Evolutionary conservation across 148 eudicot genomes (phyloP), one percentile per base, ranked within the genome.

Genomic region (Dianthus caryophyllus): DNA sequence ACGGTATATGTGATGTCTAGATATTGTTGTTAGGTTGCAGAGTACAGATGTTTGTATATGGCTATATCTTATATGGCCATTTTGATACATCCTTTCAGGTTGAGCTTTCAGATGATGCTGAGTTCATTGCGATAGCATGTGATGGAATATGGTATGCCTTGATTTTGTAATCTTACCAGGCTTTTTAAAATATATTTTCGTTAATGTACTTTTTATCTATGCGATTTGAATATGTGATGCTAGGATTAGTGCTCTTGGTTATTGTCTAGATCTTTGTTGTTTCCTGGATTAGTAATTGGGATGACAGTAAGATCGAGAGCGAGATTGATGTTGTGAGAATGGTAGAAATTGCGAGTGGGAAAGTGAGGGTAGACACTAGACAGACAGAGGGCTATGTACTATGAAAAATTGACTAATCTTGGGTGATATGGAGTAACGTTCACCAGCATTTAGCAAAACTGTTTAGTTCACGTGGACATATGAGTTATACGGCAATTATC

Each of bases 131-230:
- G 44, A 64, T 89, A 68, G 96, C 96, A 44, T 89, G 90, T 80
- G 93, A 89, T 82, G 96, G 96, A 21, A 84, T 89, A 30, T 87
- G 96, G 96, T 87, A 74, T 77, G 84, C 57, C 48, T 62, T 38
- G 58, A 31, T 36, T 24, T 5, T 48, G 44, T 33, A 50, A 14
- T 51, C 15, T 59, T n/a, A 33, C 33, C 18, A 29, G 11, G 18
- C n/a, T 52, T 6, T 12, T 24, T 61, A 33, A 33, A 33, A 33
- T 33, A 33, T 33, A 2, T 31, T 2, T 31, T n/a, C 15, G 41
- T 59, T 59, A 30, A 21, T 30, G 18, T 26, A 27, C 12, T 12
- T 14, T 27, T 14, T 25, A 14, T 27, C 27, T 15, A 57, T 2
- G 6, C 21, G 25, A 20, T 51, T 20, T 21, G n/a, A n/a, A n/a